phyloP scores from a whole-genome alignment of 2,329 filamentous ascomycete species.

The Hymenoscyphus repandus region DNA sequence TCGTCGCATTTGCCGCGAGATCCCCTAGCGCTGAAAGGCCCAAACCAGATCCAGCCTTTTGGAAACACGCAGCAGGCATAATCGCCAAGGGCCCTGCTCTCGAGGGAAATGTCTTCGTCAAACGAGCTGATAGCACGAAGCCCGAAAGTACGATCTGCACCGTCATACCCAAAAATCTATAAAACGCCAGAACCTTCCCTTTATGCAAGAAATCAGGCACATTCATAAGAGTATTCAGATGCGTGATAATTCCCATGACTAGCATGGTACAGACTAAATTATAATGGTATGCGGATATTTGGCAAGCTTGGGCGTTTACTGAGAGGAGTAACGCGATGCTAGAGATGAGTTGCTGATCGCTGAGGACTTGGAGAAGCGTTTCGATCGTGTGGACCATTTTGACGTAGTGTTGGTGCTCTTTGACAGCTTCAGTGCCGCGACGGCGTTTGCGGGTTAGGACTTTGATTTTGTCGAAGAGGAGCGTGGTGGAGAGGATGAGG shows the following conservation, averaged over 20 bases:
- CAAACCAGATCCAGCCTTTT: background rate
- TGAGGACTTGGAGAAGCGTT: background rate
- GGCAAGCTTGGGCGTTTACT: background rate
- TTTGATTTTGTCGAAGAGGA: conserved; percentile 2
- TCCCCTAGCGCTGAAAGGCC: background rate
- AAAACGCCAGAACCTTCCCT: background rate
- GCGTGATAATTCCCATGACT: background rate
- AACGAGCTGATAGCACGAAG: background rate
- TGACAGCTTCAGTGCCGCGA: background rate
- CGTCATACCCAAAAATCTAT: background rate
- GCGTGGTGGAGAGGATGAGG: background rate
- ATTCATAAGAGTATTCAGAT: conserved; percentile 4
- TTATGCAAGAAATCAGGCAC: conserved; percentile 5
- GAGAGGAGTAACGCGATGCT: background rate
- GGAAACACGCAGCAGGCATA: background rate
- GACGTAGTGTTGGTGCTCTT: background rate
- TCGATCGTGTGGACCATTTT: conserved; percentile 1
- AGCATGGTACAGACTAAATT: conserved; percentile 6
- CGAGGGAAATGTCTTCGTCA: background rate
- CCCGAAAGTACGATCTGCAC: background rate
- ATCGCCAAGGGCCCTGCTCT: background rate
- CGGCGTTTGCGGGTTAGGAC: background rate
- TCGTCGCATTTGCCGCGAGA: background rate
- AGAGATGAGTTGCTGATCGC: conserved; percentile 6
- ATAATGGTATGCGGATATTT: conserved; percentile 5